These are phyloP conservation scores for Elymus sibiricus DNA, from an alignment of 176 grass and related monocot species.

Conservation along the genomic window DNA sequence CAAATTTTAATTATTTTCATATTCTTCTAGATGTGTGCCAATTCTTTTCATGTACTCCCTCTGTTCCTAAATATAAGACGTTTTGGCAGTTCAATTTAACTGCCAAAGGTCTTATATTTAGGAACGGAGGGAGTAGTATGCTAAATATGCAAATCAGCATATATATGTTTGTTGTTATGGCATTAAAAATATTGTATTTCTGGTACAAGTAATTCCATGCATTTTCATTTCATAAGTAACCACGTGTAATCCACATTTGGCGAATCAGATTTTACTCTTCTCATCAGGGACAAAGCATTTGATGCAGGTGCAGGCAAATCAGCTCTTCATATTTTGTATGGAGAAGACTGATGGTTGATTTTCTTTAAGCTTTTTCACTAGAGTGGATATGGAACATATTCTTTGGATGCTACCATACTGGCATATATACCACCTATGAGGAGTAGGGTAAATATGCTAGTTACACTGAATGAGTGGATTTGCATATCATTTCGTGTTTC, in stretches of 20 bases:
- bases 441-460: constrained; percentile 10
- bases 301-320: neutral
- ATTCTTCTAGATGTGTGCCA: too few species aligned
- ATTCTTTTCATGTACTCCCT: too few species aligned
- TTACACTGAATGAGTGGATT: constrained; percentile 17
- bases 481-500: neutral
- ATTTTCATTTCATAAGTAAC: neutral
- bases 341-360: neutral
- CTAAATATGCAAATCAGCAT: too few species aligned
- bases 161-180: neutral
- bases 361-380: constrained; percentile 12
- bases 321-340: neutral
- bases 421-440: constrained; percentile 18
- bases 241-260: neutral
- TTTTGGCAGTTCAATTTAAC: too few species aligned
- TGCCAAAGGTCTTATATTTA: too few species aligned
- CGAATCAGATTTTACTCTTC: neutral
- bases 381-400: constrained; percentile 24
- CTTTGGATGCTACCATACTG: neutral
- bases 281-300: neutral
- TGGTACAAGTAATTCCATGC: neutral
- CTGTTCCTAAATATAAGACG: too few species aligned
- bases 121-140: too few species aligned
- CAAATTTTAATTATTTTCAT: too few species aligned
- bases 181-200: neutral